Percentiles rank a stretch among this genome's conserved stretches.
Conservation (phyloP, 1,284 basidiomycete species). For the Rhodotorula sp. region DNA sequence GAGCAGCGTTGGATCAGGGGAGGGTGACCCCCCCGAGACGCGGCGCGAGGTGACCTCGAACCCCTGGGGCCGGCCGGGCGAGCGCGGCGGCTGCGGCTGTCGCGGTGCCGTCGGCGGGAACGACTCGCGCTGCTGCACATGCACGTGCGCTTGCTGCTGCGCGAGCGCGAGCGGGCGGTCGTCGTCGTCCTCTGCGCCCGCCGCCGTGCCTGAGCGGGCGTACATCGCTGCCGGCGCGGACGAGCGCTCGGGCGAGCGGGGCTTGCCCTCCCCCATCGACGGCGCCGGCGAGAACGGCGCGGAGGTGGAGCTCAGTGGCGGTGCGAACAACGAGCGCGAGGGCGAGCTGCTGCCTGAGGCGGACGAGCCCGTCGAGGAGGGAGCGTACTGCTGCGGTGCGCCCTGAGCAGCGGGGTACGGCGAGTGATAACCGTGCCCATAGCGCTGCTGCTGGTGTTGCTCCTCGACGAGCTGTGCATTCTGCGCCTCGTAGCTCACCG, state of each 20-base stretch:
- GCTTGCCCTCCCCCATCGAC: too few relatives aligned
- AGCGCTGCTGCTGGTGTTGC: constrained; percentile 27
- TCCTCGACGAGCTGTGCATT: constrained; percentile 88
- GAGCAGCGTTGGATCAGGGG: not conserved
- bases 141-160: not conserved
- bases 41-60: constrained; percentile 25
- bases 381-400: not conserved
- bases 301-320: constrained; percentile 3
- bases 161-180: constrained; percentile 18
- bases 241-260: constrained; percentile 8
- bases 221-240: constrained; percentile 27
- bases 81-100: not conserved
- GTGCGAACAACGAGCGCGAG: not conserved
- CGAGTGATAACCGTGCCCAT: constrained; percentile 29
- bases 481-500: constrained; percentile 90
- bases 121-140: constrained; percentile 14
- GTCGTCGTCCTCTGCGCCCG: constrained; percentile 20
- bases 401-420: not conserved
- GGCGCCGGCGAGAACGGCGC: not conserved
- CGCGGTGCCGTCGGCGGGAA: constrained; percentile 12
- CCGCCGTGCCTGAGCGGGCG: not conserved
- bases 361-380: not conserved
- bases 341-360: too few relatives aligned
- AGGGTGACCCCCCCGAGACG: not conserved
- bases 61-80: constrained; percentile 1